Evolutionary conservation across 2,329 filamentous ascomycete species (phyloP), one percentile per base, ranked within the genome.

Genomic region (Venturia asperata): DNA sequence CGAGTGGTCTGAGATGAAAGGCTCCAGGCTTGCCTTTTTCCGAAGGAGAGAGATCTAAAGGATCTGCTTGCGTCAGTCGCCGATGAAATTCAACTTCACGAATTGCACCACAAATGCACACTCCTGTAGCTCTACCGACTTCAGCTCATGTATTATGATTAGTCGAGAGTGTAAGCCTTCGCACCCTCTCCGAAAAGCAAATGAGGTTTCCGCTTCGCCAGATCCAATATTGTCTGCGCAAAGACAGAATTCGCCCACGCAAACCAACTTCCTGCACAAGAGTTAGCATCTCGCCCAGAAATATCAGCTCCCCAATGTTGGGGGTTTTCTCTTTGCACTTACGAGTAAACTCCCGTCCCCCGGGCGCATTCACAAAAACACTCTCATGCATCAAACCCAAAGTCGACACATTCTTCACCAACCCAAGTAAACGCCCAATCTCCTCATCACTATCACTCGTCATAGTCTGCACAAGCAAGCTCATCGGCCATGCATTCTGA

Each of bases 171-270:
- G 72, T 90, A 91, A 39, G 85, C 79, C 68, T 81, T 77, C 3
- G 80, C 81, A 0, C 84, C 85, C 61, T 84, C 76, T 17, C 86
- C 87, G 74, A 97, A 96, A 47, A 97, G 82, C 70, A 97, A 75
- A 75, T 96, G 85, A 3, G 94, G 94, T 76, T 96, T 96, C 74
- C 93, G 81, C 76, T 88, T 87, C 1, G 92, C 94, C 63, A 99
- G 74, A 78, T 97, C 91, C 63, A 99, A 78, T 58, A 99, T 91
- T 0, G 92, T 96, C 75, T 91, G 88, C 17, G 93, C 92, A 77
- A 96, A 97, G 13, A 99, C 91, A 0, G 91, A 94, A 70, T 99
- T 99, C 13, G 94, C 94, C 94, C 92, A 97, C 2, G 93, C 91
- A 75, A 97, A 97, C 93, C 93, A 97, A 72, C 89, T 91, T 68